These are phyloP conservation scores for Neonectria sp. DNA, from an alignment of 2,329 filamentous ascomycete genomes.

Conservation along the genomic window DNA sequence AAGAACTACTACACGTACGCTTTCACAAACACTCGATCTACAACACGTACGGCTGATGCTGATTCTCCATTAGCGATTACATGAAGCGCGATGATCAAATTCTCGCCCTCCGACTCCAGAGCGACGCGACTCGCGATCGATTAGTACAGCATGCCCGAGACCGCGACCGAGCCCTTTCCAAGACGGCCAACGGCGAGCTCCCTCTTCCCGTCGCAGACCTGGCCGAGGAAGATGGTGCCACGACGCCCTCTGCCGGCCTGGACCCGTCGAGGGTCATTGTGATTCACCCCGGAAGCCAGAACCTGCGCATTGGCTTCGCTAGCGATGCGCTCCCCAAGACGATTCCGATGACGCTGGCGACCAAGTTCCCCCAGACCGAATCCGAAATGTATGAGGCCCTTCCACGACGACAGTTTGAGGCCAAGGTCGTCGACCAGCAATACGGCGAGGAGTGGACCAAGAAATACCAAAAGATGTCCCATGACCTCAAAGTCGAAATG, in stretches of 20 bases:
- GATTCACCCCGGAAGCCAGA: slow-evolving; percentile 96
- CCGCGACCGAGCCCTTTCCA: slow-evolving; percentile 86
- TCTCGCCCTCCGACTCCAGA: slow-evolving; percentile 88
- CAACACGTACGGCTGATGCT: slow-evolving; percentile 25
- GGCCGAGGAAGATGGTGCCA: slow-evolving; percentile 69
- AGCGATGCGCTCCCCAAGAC: slow-evolving; percentile 96
- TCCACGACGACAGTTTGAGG: slow-evolving; percentile 78
- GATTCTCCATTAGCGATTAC: slow-evolving; percentile 78
- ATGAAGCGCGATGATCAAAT: slow-evolving; percentile 99
- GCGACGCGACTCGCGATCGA: slow-evolving; percentile 86
- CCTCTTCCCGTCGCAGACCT: slow-evolving; percentile 73
- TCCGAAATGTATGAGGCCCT: slow-evolving; percentile 86
- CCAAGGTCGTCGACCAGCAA: slow-evolving; percentile 78
- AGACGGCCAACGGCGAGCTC: slow-evolving; percentile 78
- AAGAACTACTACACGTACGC: slow-evolving; percentile 98
- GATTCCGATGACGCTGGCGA: slow-evolving; percentile 92
- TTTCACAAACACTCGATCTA: slow-evolving; percentile 1
- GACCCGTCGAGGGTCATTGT: slow-evolving; percentile 93
- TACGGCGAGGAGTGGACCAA: slow-evolving; percentile 88
- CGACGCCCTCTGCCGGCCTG: slow-evolving; percentile 71
- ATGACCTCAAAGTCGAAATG: slow-evolving; percentile 92
- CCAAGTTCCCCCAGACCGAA: slow-evolving; percentile 83
- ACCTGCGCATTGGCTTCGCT: slow-evolving; percentile 93
- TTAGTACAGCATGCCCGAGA: slow-evolving; percentile 91
- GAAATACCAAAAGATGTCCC: slow-evolving; percentile 85